Base-by-base conservation (phyloP, 106 monocot species). In the Iris macrosiphon region DNA sequence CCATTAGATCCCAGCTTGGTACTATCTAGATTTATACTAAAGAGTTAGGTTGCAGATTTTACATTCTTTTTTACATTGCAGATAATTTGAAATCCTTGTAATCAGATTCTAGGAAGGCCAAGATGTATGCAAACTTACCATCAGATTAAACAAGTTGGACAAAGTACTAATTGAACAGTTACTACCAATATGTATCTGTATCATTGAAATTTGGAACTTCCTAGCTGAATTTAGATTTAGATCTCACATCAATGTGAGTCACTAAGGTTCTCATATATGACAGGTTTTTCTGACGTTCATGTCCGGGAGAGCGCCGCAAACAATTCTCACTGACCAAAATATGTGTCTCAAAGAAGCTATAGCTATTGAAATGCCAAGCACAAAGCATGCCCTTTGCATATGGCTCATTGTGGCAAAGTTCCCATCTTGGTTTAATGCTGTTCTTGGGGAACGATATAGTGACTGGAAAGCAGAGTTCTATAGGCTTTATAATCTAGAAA, bases 261-360 rank as follows among this genome's bases (percentile, higher is more conserved):
- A n/a, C n/a, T n/a, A n/a, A n/a, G n/a, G n/a, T 53, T 41, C 57
- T 60, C 61, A 22, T 67, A 31, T 20, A 22, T 73, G 44, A 11
- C 73, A 92, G 92, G 82, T 76, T 22, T 92, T 92, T 67, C 45
- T 92, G 33, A 72, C 61, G 45, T 92, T 92, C 67, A 92, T 92
- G 87, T 83, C 76, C 64, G 87, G 86, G 54, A 87, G 71, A 49
- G 63, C 72, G 20, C 92, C 92, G 7, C 87, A 61, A 48, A 83
- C 92, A 62, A 71, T 92, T 60, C 40, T 92, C 45, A 92, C 86
- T 3, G 87, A 87, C 64, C 82, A 92, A 54, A 92, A 79, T 35
- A 55, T 74, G 47, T 83, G 70, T 57, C 76, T 92, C 22, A 79
- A 79, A 65, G 82, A 92, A 62, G 82, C 82, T 9, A 74, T 92